Percentiles rank a stretch among this genome's conserved stretches.
These are phyloP conservation scores for Phialocephala sp. DNA, from an alignment of 2,329 filamentous ascomycete species.

Conservation along the genomic window DNA sequence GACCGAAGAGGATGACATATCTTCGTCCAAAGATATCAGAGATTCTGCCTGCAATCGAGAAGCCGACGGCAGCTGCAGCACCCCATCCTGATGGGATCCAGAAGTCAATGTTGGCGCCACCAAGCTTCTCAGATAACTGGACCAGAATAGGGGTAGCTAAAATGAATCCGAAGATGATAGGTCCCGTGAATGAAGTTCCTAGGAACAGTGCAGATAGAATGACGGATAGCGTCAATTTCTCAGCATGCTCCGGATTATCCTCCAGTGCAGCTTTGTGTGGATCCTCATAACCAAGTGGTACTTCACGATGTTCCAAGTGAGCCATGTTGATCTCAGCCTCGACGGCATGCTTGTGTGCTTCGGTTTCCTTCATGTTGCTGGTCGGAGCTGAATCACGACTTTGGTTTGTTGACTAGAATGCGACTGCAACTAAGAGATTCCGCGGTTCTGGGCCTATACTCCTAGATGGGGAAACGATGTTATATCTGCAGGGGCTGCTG, in stretches of 20 bases:
- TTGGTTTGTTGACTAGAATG: not conserved
- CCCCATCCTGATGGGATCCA: slow-evolving; percentile 42
- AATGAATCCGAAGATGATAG: slow-evolving; percentile 35
- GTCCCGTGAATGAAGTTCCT: slow-evolving; percentile 29
- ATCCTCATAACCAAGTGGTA: slow-evolving; percentile 25
- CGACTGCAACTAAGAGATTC: not conserved
- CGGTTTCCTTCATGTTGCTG: slow-evolving; percentile 18
- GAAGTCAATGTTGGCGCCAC: slow-evolving; percentile 28
- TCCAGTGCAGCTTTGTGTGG: slow-evolving; percentile 29
- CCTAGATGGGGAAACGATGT: not conserved
- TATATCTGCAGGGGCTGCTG: slow-evolving; percentile 5
- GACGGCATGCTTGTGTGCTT: slow-evolving; percentile 6
- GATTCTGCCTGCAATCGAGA: slow-evolving; percentile 50
- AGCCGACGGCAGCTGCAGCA: slow-evolving; percentile 46
- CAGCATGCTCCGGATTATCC: slow-evolving; percentile 28
- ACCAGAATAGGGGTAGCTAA: slow-evolving; percentile 38
- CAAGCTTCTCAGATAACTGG: slow-evolving; percentile 32
- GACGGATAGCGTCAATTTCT: slow-evolving; percentile 27
- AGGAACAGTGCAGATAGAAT: slow-evolving; percentile 30
- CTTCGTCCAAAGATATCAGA: slow-evolving; percentile 51
- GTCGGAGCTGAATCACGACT: not conserved
- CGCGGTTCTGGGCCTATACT: not conserved
- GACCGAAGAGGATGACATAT: slow-evolving; percentile 47
- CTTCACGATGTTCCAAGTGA: slow-evolving; percentile 17
- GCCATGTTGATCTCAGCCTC: slow-evolving; percentile 19